phyloP scores from a whole-genome alignment of 352 stramenopile genomes.

The Pythium phragmitis region DNA sequence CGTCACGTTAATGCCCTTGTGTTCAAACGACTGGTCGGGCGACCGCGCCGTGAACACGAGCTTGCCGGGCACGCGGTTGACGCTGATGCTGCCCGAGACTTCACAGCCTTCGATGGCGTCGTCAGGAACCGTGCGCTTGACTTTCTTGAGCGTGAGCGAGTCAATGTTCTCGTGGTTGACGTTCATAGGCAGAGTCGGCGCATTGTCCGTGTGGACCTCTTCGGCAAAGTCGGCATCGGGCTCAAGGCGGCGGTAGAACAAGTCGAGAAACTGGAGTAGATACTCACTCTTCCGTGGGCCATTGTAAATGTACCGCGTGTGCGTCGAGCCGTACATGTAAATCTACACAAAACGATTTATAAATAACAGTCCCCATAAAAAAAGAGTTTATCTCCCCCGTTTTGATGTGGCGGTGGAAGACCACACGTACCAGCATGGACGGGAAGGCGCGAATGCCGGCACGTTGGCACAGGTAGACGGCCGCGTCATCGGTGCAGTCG shows the following conservation, averaged over 20 bases:
- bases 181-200: conserved; percentile 46
- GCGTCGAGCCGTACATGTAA: conserved; percentile 82
- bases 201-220: conserved; percentile 63
- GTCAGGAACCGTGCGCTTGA: conserved; percentile 29
- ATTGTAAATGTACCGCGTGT: conserved; percentile 82
- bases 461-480: conserved; percentile 62
- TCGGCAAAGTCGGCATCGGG: conserved; percentile 79
- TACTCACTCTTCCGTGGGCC: conserved; percentile 71
- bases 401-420: not conserved
- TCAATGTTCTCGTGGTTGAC: conserved; percentile 60
- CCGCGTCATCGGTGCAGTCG: conserved; percentile 70
- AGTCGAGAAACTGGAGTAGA: conserved; percentile 76
- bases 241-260: conserved; percentile 80
- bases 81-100: conserved; percentile 74
- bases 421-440: conserved; percentile 58
- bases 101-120: conserved; percentile 68
- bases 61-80: conserved; percentile 74
- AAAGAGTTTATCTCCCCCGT: too few relatives aligned
- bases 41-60: conserved; percentile 68
- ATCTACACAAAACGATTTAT: conserved; percentile 33
- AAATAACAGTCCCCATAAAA: too few relatives aligned
- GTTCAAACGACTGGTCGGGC: conserved; percentile 70
- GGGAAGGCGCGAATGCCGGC: conserved; percentile 76
- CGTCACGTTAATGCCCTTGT: conserved; percentile 54
- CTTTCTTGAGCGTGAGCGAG: conserved; percentile 50